These are phyloP conservation scores for Sporothrix luriei DNA, from an alignment of 2,329 filamentous ascomycete species.

Conservation along the genomic window DNA sequence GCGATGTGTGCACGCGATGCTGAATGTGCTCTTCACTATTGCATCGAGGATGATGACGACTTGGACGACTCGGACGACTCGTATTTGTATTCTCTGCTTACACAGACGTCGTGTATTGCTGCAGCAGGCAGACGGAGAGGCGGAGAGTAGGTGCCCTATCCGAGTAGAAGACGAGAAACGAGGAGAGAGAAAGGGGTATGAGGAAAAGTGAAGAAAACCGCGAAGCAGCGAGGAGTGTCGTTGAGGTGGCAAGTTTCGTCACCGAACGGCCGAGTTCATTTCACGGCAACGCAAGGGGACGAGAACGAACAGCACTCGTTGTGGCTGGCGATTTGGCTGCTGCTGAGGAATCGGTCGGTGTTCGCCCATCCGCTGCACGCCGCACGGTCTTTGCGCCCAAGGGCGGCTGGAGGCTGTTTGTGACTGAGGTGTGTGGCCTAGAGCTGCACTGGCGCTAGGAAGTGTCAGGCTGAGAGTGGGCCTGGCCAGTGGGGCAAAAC, in stretches of 20 bases:
- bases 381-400: neutral
- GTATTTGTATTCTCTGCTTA: neutral
- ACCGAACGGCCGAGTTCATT: neutral
- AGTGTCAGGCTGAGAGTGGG: neutral
- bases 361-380: constrained; percentile 4
- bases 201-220: neutral
- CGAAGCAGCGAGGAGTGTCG: neutral
- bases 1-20: neutral
- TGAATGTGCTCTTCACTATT: neutral
- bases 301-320: neutral
- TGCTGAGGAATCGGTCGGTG: constrained; percentile 17
- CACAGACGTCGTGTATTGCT: neutral
- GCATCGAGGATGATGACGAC: neutral
- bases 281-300: neutral
- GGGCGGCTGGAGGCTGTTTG: neutral
- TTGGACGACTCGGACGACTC: too few species aligned
- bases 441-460: neutral
- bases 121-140: neutral
- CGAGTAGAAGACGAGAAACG: neutral
- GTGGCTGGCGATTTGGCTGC: neutral
- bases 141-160: neutral
- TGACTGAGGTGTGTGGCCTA: constrained; percentile 15
- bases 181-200: neutral
- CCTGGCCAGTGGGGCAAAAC: constrained; percentile 7
- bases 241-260: neutral